Evolutionary conservation across 176 grass and related monocot genomes (phyloP).

Genomic region (Ananas comosus): DNA sequence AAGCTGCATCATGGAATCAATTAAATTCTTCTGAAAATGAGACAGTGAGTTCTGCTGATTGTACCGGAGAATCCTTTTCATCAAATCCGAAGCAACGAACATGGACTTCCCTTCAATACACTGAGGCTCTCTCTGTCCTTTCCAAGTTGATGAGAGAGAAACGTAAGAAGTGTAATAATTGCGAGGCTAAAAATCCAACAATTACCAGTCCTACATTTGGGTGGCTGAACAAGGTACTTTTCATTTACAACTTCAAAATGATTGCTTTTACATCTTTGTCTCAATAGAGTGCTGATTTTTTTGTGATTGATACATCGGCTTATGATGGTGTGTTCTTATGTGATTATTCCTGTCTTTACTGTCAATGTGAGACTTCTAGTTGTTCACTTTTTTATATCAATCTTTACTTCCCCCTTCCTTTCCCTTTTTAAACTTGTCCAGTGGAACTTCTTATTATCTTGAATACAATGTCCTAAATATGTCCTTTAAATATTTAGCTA

Average conservation of each 20-base stretch:
- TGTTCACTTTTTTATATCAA: too few relatives aligned
- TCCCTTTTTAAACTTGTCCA: too few relatives aligned
- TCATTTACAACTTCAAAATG: not conserved
- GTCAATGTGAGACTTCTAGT: too few relatives aligned
- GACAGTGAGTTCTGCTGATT: constrained; percentile 23
- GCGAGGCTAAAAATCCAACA: constrained; percentile 41
- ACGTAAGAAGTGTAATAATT: constrained; percentile 55
- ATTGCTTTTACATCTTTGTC: too few relatives aligned
- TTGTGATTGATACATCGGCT: too few relatives aligned
- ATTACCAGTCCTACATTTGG: constrained; percentile 64
- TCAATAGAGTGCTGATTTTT: too few relatives aligned
- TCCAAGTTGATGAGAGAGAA: constrained; percentile 44
- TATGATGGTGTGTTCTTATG: too few relatives aligned
- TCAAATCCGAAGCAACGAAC: constrained; percentile 22
- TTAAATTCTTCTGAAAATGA: constrained; percentile 20
- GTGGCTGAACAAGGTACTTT: constrained; percentile 75
- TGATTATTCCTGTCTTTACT: too few relatives aligned
- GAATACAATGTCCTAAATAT: too few relatives aligned
- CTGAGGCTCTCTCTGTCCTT: constrained; percentile 48
- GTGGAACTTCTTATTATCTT: too few relatives aligned
- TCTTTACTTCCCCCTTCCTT: too few relatives aligned
- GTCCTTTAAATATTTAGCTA: too few relatives aligned
- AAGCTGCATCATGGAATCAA: constrained; percentile 13
- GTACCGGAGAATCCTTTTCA: constrained; percentile 27
- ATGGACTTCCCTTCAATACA: constrained; percentile 72